Evolutionary conservation across 495 filamentous ascomycete species (phyloP).

Genomic region (Penicillium alfredii): DNA sequence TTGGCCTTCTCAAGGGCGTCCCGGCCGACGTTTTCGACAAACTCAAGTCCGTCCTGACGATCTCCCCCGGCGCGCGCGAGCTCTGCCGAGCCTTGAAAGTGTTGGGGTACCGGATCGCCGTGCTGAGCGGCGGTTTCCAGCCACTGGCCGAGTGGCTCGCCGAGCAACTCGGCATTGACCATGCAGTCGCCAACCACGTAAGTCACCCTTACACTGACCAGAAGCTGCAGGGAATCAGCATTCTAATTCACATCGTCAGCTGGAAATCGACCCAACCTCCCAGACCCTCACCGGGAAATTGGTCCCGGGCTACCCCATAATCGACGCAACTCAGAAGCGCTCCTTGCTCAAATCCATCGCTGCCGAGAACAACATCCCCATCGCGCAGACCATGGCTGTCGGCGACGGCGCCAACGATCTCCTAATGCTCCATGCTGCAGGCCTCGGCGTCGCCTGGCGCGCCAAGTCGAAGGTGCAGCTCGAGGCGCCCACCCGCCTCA

Average conservation of each 20-base stretch:
- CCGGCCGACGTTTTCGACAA: conserved; percentile 74
- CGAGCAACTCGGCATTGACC: conserved; percentile 71
- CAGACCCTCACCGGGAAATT: conserved; percentile 77
- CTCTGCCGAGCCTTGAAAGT: conserved; percentile 65
- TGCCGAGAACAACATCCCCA: conserved; percentile 57
- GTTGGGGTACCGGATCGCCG: conserved; percentile 77
- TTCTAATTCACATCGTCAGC: conserved; percentile 29
- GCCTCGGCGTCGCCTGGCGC: conserved; percentile 87
- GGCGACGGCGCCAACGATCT: conserved; percentile 96
- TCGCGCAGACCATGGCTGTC: conserved; percentile 76
- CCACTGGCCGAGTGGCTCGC: conserved; percentile 85
- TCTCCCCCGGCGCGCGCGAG: conserved; percentile 73
- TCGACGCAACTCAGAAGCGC: conserved; percentile 75
- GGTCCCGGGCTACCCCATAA: conserved; percentile 59
- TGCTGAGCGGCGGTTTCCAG: conserved; percentile 86
- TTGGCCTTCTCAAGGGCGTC: conserved; percentile 73
- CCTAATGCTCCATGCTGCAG: conserved; percentile 83
- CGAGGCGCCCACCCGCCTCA: conserved; percentile 74
- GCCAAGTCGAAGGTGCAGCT: conserved; percentile 90
- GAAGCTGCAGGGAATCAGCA: neutral
- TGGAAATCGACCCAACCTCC: conserved; percentile 60
- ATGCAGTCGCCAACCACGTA: conserved; percentile 79
- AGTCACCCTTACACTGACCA: conserved; percentile 7
- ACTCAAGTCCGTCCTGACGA: conserved; percentile 62
- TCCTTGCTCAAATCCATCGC: conserved; percentile 73